A percentile compares a stretch with the other conserved stretches of the same genome.
These are phyloP conservation scores for Gastrolobium villosum DNA, from an alignment of 306 rosid species.

Conservation along the genomic window DNA sequence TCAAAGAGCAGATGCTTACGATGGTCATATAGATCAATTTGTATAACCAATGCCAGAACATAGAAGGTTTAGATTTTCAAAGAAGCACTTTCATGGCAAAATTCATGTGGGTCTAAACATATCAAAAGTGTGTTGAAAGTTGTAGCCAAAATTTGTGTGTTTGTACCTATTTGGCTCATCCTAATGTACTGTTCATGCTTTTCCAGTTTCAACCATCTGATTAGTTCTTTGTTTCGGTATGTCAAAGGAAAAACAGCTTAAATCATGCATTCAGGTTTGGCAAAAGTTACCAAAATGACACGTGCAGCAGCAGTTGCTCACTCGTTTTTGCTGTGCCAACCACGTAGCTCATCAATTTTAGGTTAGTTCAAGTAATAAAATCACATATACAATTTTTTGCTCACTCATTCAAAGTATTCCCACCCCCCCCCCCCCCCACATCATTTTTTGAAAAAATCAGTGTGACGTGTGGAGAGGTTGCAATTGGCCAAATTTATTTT, in stretches of 20 bases:
- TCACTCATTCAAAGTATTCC: no score
- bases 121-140: constrained; percentile 36
- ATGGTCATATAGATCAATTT: neutral
- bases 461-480: no score
- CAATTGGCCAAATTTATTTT: no score
- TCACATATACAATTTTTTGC: no score
- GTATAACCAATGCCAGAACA: neutral
- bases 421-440: no score
- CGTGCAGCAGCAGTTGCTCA: neutral
- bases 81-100: neutral
- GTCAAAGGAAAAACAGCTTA: neutral
- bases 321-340: neutral
- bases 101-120: constrained; percentile 41
- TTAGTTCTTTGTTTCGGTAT: neutral
- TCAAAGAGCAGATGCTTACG: neutral
- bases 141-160: constrained; percentile 25
- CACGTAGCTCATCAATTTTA: neutral
- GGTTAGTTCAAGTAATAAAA: neutral
- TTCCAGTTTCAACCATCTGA: neutral
- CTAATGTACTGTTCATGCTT: constrained; percentile 15
- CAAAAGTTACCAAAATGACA: neutral
- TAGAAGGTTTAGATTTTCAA: constrained; percentile 2
- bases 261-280: constrained; percentile 6
- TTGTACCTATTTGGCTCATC: neutral
- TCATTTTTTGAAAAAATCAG: no score